Evolutionary conservation across 371 early-diverging fungal genomes (phyloP).

Genomic region (Mortierella sp.): DNA sequence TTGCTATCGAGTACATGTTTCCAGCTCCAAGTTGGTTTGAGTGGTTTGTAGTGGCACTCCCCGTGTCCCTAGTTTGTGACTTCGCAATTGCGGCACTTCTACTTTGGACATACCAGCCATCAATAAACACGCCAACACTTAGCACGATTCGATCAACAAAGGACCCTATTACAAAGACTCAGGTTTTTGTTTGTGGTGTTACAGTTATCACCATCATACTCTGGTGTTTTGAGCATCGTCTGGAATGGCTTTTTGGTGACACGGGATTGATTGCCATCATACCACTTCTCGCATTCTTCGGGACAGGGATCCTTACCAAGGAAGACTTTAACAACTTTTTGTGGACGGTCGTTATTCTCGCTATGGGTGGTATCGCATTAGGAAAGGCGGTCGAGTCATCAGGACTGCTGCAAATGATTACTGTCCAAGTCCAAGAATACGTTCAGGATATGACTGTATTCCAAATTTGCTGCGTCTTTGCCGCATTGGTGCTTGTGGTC

Average conservation of each 20-base stretch:
- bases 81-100: slow-evolving; percentile 86
- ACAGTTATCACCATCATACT: slow-evolving; percentile 80
- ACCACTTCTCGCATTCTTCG: slow-evolving; percentile 94
- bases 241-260: slow-evolving; percentile 86
- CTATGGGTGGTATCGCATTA: slow-evolving; percentile 94
- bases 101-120: slow-evolving; percentile 78
- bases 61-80: slow-evolving; percentile 79
- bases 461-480: slow-evolving; percentile 76
- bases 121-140: slow-evolving; percentile 63
- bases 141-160: slow-evolving; percentile 67
- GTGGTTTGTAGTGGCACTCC: slow-evolving; percentile 87
- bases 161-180: slow-evolving; percentile 74
- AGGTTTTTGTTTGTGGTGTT: slow-evolving; percentile 77
- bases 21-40: slow-evolving; percentile 89
- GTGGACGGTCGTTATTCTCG: slow-evolving; percentile 95
- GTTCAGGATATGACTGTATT: slow-evolving; percentile 78
- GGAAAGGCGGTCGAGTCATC: slow-evolving; percentile 93
- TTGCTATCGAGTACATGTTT: slow-evolving; percentile 87
- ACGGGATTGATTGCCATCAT: slow-evolving; percentile 94
- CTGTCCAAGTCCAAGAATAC: slow-evolving; percentile 45
- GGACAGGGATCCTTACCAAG: slow-evolving; percentile 89
- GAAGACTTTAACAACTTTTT: slow-evolving; percentile 95
- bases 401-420: slow-evolving; percentile 86
- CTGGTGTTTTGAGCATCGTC: slow-evolving; percentile 87
- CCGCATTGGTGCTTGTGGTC: slow-evolving; percentile 74